Percentiles rank a stretch among this genome's conserved stretches.
Evolutionary conservation across 768 basidiomycete genomes (phyloP).

Genomic region (Tricholoma hemisulphureum): DNA sequence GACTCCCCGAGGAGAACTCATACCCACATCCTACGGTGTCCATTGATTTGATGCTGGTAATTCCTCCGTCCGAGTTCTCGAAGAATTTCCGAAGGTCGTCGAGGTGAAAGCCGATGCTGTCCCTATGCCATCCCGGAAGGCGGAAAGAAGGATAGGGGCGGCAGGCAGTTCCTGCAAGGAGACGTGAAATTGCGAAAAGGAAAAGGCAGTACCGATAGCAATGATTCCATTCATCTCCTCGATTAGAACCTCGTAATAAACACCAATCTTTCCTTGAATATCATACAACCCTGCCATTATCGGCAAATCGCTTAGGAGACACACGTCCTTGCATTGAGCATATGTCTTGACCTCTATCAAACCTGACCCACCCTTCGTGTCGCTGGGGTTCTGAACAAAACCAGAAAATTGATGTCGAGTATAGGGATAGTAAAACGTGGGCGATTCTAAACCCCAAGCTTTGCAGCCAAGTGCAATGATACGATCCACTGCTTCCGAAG

Average conservation of each 20-base stretch:
- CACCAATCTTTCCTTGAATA: constrained; percentile 49
- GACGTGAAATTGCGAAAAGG: background rate
- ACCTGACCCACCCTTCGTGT: constrained; percentile 30
- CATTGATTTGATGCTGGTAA: constrained; percentile 36
- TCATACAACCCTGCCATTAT: constrained; percentile 61
- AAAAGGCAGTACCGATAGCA: constrained; percentile 47
- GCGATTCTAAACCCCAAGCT: constrained; percentile 54
- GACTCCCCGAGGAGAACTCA: constrained; percentile 46
- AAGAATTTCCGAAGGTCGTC: constrained; percentile 76
- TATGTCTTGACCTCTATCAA: constrained; percentile 44
- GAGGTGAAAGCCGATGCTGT: constrained; percentile 63
- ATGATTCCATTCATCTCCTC: constrained; percentile 57
- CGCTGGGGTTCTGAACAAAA: constrained; percentile 34
- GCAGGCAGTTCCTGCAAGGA: constrained; percentile 54
- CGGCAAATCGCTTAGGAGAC: constrained; percentile 59
- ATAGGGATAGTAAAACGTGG: constrained; percentile 12
- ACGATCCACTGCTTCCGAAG: constrained; percentile 51
- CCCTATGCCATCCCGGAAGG: constrained; percentile 70
- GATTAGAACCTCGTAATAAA: constrained; percentile 65
- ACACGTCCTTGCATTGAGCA: constrained; percentile 44
- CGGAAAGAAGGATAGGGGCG: constrained; percentile 64
- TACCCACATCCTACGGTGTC: constrained; percentile 67
- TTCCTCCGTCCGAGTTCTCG: constrained; percentile 59
- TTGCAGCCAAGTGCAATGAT: constrained; percentile 46
- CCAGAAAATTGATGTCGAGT: constrained; percentile 44